phyloP scores from a whole-genome alignment of 1,284 basidiomycete genomes.

The Xanthoconium separans region DNA sequence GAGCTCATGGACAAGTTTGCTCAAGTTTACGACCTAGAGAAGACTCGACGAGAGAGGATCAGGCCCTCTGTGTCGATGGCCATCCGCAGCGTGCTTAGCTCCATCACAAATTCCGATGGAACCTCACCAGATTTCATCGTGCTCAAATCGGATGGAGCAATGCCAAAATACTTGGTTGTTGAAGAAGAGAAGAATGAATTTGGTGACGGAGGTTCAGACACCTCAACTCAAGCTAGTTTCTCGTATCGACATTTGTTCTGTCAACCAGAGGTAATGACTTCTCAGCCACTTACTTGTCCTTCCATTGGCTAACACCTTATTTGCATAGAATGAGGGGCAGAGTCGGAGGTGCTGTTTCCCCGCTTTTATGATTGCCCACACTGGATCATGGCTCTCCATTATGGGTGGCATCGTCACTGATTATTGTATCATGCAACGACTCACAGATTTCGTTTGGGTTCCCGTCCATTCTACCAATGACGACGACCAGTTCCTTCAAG shows the following conservation, averaged over 20 bases:
- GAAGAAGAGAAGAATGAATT: slow-evolving; percentile 9
- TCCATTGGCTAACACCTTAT: neutral
- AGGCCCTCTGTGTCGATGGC: neutral
- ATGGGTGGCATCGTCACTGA: slow-evolving; percentile 9
- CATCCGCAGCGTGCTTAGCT: neutral
- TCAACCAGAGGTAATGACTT: slow-evolving; percentile 4
- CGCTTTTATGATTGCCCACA: slow-evolving; percentile 6
- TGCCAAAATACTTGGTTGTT: slow-evolving; percentile 3
- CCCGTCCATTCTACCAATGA: slow-evolving; percentile 10
- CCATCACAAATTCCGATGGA: neutral
- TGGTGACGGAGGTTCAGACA: slow-evolving; percentile 9
- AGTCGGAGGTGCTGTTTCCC: slow-evolving; percentile 7
- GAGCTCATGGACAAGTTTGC: slow-evolving; percentile 4
- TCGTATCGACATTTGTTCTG: slow-evolving; percentile 1
- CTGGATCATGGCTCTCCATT: slow-evolving; percentile 19
- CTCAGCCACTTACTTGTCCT: too few species aligned
- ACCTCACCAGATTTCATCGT: neutral
- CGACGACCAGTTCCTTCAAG: neutral
- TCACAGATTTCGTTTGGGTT: slow-evolving; percentile 21
- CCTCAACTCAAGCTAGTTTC: slow-evolving; percentile 14
- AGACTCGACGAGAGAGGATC: neutral
- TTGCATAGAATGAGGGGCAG: neutral
- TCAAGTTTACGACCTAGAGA: slow-evolving; percentile 1
- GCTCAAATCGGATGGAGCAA: accelerated
- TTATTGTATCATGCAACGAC: slow-evolving; percentile 14